Base-by-base conservation (phyloP, 352 stramenopile genomes). In the Phytophthora foliorum region DNA sequence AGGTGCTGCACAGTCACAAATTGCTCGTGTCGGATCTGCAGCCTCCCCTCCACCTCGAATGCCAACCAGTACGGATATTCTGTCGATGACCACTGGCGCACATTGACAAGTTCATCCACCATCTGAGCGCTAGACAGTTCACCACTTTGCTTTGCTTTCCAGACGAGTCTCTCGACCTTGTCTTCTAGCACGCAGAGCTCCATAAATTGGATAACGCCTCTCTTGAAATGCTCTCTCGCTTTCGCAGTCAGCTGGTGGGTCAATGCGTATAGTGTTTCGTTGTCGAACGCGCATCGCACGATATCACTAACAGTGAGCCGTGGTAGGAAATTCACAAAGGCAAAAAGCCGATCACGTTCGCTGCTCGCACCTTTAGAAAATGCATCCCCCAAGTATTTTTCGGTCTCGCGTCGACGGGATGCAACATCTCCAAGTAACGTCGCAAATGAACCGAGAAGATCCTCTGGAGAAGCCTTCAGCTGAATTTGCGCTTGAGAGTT, bases 21-120 rank as follows among this genome's bases (percentile, higher is more conserved):
- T 58, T 97, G 89, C 32, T 94, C 85, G 21, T 79, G 83, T 0
- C 87, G 80, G 34, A 97, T 97, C 63, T 94, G 84, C 16, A 97
- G 54, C 16, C 67, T 34, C 5, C 82, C 82, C 77, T 97, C 91
- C 1, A 92, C 80, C 69, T 97, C 91, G 67, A 97, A 96, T 25
- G 91, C 86, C 46, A 97, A 70, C 89, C 91, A 97, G 58, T 83
- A 89, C 4, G 88, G 88, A 60, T 91, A 78, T 3, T 89, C 73
- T 0, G 3, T 32, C 10, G 71, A 74, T 31, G 82, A 42, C 88
- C 88, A 97, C 24, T 70, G 22, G 16, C 74, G 76, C 0, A 44
- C 57, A 58, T 74, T 80, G 10, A 57, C n/a, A 3, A 96, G 66
- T 22, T 97, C 90, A 25, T 86, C 67, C 2, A 87, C 51, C 49